These are phyloP conservation scores for Candida anglica DNA, from an alignment of 805 yeast genomes.

Conservation along the genomic window DNA sequence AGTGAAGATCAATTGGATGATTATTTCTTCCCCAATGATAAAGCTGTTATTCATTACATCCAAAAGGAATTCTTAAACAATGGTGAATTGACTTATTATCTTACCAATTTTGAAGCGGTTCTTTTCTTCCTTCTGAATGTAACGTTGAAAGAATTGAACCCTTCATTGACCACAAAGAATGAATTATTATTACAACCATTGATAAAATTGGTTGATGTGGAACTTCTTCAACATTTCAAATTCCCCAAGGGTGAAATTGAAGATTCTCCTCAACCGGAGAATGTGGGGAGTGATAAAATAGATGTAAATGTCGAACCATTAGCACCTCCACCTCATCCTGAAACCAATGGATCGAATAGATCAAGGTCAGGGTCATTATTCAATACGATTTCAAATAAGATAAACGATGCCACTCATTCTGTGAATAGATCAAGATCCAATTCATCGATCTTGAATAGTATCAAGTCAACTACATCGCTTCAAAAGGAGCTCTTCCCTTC, in stretches of 20 bases:
- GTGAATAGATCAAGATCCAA: slow-evolving; percentile 30
- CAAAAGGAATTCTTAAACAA: slow-evolving; percentile 25
- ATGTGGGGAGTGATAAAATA: no score
- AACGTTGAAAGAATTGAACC: slow-evolving; percentile 24
- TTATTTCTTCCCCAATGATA: slow-evolving; percentile 25
- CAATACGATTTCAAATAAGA: slow-evolving; percentile 27
- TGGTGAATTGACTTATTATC: slow-evolving; percentile 35
- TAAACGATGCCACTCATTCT: slow-evolving; percentile 25
- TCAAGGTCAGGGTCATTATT: slow-evolving; percentile 38
- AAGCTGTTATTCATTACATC: slow-evolving; percentile 24
- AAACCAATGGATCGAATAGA: slow-evolving; percentile 12
- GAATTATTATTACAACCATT: slow-evolving; percentile 19
- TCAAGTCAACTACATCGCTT: slow-evolving; percentile 14
- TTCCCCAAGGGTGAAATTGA: slow-evolving; percentile 15
- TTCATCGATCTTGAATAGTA: slow-evolving; percentile 18
- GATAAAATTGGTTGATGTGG: slow-evolving; percentile 27
- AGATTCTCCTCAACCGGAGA: not conserved
- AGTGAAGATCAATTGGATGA: slow-evolving; percentile 6
- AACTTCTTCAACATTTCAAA: slow-evolving; percentile 19
- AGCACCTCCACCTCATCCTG: not conserved
- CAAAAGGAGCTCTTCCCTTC: slow-evolving; percentile 25
- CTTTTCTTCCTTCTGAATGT: slow-evolving; percentile 33
- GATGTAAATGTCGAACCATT: slow-evolving; percentile 16
- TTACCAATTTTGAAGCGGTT: slow-evolving; percentile 41
- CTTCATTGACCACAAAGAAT: slow-evolving; percentile 7